These are phyloP conservation scores for Quercus bicolor DNA, from an alignment of 306 rosid genomes.

Conservation along the genomic window DNA sequence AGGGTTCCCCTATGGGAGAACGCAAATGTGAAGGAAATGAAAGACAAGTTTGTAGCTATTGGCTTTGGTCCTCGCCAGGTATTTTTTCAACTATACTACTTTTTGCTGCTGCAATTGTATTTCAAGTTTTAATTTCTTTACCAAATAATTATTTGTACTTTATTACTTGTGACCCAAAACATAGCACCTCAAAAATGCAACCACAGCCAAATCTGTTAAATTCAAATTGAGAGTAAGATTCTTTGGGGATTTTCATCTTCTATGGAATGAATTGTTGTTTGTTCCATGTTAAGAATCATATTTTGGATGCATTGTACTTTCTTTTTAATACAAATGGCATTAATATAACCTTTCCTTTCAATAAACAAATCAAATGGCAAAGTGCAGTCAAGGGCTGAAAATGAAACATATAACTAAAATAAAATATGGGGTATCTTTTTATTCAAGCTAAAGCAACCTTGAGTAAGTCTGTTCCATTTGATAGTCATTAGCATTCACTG, in stretches of 20 bases:
- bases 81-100: constrained; percentile 9
- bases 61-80: constrained; percentile 99
- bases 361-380: neutral
- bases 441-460: neutral
- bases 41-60: constrained; percentile 75
- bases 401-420: neutral
- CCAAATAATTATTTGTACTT: neutral
- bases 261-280: too few relatives aligned
- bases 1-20: constrained; percentile 87
- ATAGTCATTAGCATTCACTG: neutral
- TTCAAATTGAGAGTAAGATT: neutral
- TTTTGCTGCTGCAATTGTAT: constrained; percentile 10
- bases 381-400: neutral
- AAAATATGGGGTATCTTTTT: neutral
- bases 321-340: neutral
- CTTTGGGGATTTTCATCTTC: neutral
- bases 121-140: neutral
- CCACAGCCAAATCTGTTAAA: neutral
- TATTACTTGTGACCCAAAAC: neutral
- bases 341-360: neutral
- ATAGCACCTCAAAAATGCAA: neutral
- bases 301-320: neutral
- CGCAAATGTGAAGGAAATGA: constrained; percentile 82
- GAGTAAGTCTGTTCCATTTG: neutral
- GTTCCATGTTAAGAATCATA: too few relatives aligned